Conservation (phyloP, 177 flowering plant species). For the Telopea speciosissima region DNA sequence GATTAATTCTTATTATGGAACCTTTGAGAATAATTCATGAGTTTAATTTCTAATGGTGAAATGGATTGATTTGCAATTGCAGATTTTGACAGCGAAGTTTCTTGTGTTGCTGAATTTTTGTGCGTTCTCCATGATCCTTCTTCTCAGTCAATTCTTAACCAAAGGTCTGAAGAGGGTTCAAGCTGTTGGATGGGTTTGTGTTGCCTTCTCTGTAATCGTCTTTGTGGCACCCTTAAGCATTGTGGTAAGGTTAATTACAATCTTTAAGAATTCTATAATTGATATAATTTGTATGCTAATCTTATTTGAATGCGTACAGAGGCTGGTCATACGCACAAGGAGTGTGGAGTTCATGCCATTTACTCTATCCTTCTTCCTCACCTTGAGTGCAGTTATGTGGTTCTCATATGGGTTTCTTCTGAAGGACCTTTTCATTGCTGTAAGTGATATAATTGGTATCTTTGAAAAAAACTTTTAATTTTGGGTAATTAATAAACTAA, state of each 20-base stretch:
- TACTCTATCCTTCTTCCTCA: conserved; percentile 52
- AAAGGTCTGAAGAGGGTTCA: conserved; percentile 16
- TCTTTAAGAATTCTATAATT: no score
- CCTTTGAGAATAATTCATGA: no score
- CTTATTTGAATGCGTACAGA: not conserved
- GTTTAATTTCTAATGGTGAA: not conserved
- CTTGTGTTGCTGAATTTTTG: conserved; percentile 30
- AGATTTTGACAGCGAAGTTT: conserved; percentile 35
- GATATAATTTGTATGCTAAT: no score
- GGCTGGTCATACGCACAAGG: conserved; percentile 22
- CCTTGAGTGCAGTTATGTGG: conserved; percentile 62
- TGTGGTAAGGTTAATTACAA: conserved; percentile 22
- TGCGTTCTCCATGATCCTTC: conserved; percentile 22
- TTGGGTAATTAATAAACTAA: no score
- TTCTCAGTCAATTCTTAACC: conserved; percentile 21
- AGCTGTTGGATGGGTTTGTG: conserved; percentile 54
- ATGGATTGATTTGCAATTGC: conserved; percentile 11
- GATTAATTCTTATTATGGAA: not conserved
- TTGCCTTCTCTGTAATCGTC: conserved; percentile 38
- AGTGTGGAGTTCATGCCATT: conserved; percentile 81
- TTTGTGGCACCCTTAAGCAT: conserved; percentile 59
- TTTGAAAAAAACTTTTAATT: no score
- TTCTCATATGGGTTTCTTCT: conserved; percentile 49
- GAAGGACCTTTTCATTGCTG: conserved; percentile 46
- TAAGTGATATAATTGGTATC: conserved; percentile 20